Evolutionary conservation across 495 filamentous ascomycete species (phyloP), one percentile per base, ranked within the genome.

Genomic region (Astrothelium macrocarpum): DNA sequence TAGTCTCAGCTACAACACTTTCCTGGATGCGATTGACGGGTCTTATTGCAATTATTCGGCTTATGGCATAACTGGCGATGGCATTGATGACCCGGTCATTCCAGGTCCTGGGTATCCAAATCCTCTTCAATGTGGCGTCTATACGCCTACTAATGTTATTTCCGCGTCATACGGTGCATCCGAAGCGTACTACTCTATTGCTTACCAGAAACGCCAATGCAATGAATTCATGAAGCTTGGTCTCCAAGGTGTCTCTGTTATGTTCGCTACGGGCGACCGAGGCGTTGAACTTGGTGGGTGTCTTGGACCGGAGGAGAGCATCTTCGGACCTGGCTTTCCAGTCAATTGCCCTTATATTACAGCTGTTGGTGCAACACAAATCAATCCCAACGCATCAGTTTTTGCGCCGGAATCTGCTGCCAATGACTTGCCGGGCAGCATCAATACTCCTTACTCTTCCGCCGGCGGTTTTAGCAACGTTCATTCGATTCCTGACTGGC

Each of bases 391-490:
- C 64, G 12, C 36, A n/a, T 53, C 64, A 16, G 64, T 63, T 32
- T 34, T 26, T 16, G 43, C 7, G 9, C 43, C 81, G 79, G 23
- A 67, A 75, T 10, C 70, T 82, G n/a, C 71, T 74, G 0, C 43
- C 66, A 12, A 72, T 71, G 0, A 75, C 76, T 32, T 64, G 49
- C 26, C 42, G 25, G 60, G 56, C 14, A 31, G 29, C 5, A 18
- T 49, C n/a, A 20, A 49, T 20, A 3, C 43, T 49, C 10, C 28
- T 28, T 23, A 46, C 65, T 64, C 65, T 36, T 67, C 65, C 9
- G 85, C 85, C 26, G 85, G 87, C 39, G 86, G 86, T 11, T 89
- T 90, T 73, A 85, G 81, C 65, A 88, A 89, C 69, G 77, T 88
- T 71, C 90, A 85, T 73, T 68, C 75, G 23, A 71, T 78, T 9